phyloP scores from a whole-genome alignment of 1,139 yeast genomes.

The Scheffersomyces illinoinensis region DNA sequence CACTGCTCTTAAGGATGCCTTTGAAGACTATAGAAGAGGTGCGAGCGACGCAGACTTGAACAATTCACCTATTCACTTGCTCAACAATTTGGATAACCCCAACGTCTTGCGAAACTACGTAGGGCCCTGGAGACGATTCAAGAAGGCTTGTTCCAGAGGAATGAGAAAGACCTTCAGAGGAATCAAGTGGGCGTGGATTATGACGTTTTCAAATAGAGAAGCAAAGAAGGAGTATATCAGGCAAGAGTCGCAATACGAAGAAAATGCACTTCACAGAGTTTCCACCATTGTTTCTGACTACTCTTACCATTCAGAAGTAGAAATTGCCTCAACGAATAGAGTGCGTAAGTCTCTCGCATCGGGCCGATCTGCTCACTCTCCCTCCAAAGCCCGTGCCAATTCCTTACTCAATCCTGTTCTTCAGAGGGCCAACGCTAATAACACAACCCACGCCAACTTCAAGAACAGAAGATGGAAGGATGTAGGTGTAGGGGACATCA shows the following conservation, averaged over 20 bases:
- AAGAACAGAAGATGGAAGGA: conserved; percentile 83
- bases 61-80: conserved; percentile 78
- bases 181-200: conserved; percentile 22
- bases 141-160: conserved; percentile 41
- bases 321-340: background rate
- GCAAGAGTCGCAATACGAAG: conserved; percentile 27
- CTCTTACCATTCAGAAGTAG: conserved; percentile 16
- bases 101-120: conserved; percentile 74
- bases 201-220: conserved; percentile 29
- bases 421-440: conserved; percentile 19
- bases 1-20: conserved; percentile 90
- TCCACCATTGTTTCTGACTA: conserved; percentile 44
- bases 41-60: conserved; percentile 80
- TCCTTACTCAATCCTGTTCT: conserved; percentile 36
- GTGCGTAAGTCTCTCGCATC: background rate
- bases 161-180: conserved; percentile 18
- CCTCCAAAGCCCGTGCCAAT: conserved; percentile 19
- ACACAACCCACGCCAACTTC: conserved; percentile 42
- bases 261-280: conserved; percentile 34
- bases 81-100: conserved; percentile 68
- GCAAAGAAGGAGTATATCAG: conserved; percentile 29
- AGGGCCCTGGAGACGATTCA: conserved; percentile 65
- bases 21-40: conserved; percentile 90
- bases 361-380: conserved; percentile 1
- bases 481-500: conserved; percentile 84